Evolutionary conservation across 129 eudicot genomes (phyloP).

Genomic region (Pittosporum tobira): DNA sequence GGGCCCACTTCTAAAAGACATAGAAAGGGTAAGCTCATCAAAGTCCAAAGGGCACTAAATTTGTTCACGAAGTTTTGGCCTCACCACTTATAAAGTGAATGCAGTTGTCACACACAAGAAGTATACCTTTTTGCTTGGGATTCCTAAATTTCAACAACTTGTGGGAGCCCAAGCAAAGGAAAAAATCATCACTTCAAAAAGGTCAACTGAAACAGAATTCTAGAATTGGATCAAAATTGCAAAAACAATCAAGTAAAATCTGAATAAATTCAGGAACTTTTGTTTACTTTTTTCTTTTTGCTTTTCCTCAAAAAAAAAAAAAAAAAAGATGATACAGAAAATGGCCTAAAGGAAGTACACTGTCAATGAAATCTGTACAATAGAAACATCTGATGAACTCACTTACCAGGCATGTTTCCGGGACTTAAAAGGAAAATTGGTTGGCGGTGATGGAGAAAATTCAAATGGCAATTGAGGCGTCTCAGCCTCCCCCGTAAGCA

Average conservation of each 20-base stretch:
- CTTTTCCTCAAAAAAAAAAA: constrained; percentile 19
- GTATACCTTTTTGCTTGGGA: constrained; percentile 58
- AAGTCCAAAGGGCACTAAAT: constrained; percentile 35
- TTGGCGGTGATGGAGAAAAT: constrained; percentile 95
- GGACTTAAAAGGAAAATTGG: constrained; percentile 72
- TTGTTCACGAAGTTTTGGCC: constrained; percentile 31
- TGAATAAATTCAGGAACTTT: constrained; percentile 17
- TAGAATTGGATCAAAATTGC: constrained; percentile 17
- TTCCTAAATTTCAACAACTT: constrained; percentile 55
- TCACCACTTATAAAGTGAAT: constrained; percentile 25
- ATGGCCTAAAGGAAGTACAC: constrained; percentile 19
- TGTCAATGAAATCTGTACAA: constrained; percentile 20
- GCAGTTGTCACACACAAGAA: constrained; percentile 21
- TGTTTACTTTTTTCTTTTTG: constrained; percentile 17
- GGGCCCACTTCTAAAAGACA: constrained; percentile 41
- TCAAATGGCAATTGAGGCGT: constrained; percentile 90
- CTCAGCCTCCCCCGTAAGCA: constrained; percentile 76
- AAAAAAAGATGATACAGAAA: constrained; percentile 15
- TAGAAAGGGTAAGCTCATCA: constrained; percentile 28
- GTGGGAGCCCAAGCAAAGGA: constrained; percentile 24
- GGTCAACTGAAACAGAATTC: constrained; percentile 18
- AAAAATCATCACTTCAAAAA: constrained; percentile 35
- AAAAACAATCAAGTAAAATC: constrained; percentile 10
- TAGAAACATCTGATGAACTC: constrained; percentile 29
- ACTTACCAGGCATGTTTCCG: constrained; percentile 74